Conservation (phyloP, 2,329 filamentous ascomycete genomes). For the Dichotomopilus funicola region DNA sequence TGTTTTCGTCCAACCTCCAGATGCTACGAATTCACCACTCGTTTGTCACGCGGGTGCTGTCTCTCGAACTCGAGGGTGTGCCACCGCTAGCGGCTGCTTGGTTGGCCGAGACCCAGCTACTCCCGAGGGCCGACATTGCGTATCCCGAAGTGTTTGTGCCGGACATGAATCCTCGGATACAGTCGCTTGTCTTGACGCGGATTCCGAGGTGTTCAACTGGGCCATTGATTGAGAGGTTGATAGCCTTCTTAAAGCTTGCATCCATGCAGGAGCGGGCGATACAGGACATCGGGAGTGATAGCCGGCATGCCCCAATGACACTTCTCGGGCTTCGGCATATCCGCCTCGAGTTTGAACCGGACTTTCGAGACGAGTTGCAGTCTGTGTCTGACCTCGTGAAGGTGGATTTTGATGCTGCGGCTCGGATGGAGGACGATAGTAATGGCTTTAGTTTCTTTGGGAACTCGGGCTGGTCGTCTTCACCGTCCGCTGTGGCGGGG, state of each 20-base stretch:
- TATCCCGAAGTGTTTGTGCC: conserved; percentile 46
- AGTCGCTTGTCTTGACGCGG: conserved; percentile 45
- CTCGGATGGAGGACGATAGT: conserved; percentile 31
- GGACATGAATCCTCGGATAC: conserved; percentile 50
- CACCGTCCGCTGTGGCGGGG: not conserved
- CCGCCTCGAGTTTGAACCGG: conserved; percentile 47
- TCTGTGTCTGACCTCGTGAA: conserved; percentile 27
- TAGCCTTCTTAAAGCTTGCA: conserved; percentile 40
- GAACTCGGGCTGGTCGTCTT: conserved; percentile 25
- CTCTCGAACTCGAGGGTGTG: conserved; percentile 34
- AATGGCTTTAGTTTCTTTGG: conserved; percentile 44
- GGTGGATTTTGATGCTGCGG: conserved; percentile 36
- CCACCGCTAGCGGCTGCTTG: conserved; percentile 32
- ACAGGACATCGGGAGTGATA: conserved; percentile 24
- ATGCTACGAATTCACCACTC: conserved; percentile 53
- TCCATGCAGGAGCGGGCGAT: conserved; percentile 45
- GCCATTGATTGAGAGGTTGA: conserved; percentile 41
- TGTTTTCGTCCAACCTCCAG: conserved; percentile 47
- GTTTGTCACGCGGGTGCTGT: conserved; percentile 49
- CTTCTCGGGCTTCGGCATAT: conserved; percentile 48
- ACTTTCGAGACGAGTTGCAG: conserved; percentile 33
- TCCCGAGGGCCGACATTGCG: conserved; percentile 36
- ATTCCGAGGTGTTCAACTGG: conserved; percentile 50
- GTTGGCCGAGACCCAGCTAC: conserved; percentile 41
- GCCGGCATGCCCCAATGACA: conserved; percentile 35